Evolutionary conservation across 202 grass and related monocot genomes (phyloP).

Genomic region (Setaria italica): DNA sequence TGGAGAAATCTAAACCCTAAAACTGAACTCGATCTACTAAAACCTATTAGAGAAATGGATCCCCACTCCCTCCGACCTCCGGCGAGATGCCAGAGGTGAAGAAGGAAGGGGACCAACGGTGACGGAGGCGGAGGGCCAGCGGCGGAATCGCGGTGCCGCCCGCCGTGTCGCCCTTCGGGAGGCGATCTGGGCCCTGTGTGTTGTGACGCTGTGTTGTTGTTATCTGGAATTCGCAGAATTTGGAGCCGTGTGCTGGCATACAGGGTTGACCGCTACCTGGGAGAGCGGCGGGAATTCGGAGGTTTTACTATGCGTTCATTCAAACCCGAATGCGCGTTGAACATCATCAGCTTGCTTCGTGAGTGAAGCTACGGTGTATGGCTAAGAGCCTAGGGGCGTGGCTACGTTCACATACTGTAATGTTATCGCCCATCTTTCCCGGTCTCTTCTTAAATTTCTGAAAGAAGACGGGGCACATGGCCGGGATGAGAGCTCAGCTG

Average conservation of each 20-base stretch:
- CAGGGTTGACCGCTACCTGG: constrained; percentile 2
- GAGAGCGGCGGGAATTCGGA: neutral
- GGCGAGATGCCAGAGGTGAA: too few relatives aligned
- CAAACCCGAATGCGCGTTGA: constrained; percentile 34
- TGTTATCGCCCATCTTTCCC: constrained; percentile 44
- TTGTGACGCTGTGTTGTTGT: too few relatives aligned
- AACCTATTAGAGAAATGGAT: too few relatives aligned
- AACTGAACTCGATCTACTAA: too few relatives aligned
- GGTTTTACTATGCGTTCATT: constrained; percentile 4
- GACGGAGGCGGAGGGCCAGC: too few relatives aligned
- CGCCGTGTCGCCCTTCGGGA: too few relatives aligned
- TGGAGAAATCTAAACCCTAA: too few relatives aligned
- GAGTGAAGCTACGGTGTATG: neutral
- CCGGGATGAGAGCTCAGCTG: neutral
- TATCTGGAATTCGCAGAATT: neutral
- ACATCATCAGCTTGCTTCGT: neutral
- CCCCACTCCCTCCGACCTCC: too few relatives aligned
- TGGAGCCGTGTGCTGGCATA: too few relatives aligned
- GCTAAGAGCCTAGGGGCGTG: neutral
- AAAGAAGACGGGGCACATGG: constrained; percentile 39
- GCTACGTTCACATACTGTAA: constrained; percentile 29
- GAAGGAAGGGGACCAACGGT: too few relatives aligned
- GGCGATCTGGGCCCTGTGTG: too few relatives aligned
- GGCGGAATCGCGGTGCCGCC: too few relatives aligned
- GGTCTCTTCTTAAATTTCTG: constrained; percentile 21